Percentiles rank a stretch among this genome's conserved stretches.
Evolutionary conservation across 352 stramenopile genomes (phyloP).

Genomic region (Elongisporangium senticosum): DNA sequence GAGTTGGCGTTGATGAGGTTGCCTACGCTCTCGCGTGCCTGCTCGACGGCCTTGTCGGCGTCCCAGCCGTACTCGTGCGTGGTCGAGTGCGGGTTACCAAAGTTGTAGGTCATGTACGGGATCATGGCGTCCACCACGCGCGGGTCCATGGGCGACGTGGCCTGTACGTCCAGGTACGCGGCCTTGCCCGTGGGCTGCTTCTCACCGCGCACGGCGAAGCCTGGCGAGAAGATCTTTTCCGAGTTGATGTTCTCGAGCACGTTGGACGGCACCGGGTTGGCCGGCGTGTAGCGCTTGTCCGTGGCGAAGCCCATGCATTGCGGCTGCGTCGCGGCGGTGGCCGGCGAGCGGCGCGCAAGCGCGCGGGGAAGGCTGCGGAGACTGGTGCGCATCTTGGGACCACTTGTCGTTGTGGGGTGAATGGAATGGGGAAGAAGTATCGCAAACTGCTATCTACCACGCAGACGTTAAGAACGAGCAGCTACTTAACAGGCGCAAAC

Average conservation of each 20-base stretch:
- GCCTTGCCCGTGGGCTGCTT: slow-evolving; percentile 53
- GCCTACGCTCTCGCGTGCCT: slow-evolving; percentile 82
- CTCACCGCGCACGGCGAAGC: slow-evolving; percentile 73
- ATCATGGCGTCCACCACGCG: slow-evolving; percentile 98
- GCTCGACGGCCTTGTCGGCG: slow-evolving; percentile 94
- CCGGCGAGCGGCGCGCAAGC: slow-evolving; percentile 5
- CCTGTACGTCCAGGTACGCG: slow-evolving; percentile 94
- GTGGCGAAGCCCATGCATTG: slow-evolving; percentile 23
- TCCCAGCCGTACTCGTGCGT: slow-evolving; percentile 99
- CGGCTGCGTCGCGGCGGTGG: slow-evolving; percentile 3
- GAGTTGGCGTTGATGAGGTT: slow-evolving; percentile 91
- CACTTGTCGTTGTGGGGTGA: not conserved
- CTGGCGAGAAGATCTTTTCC: slow-evolving; percentile 76
- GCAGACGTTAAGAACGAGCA: not conserved
- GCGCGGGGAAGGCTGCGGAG: not conserved
- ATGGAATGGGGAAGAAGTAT: not conserved
- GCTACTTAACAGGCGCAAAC: not conserved
- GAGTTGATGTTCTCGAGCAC: slow-evolving; percentile 81
- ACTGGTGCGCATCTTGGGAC: not conserved
- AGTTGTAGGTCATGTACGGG: slow-evolving; percentile 94
- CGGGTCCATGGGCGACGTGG: slow-evolving; percentile 98
- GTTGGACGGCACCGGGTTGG: slow-evolving; percentile 77
- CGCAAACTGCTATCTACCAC: not conserved
- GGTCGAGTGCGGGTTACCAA: slow-evolving; percentile 98
- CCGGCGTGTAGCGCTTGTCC: slow-evolving; percentile 82